Conservation (phyloP, 768 basidiomycete genomes). For the Tremella yokohamensis region DNA sequence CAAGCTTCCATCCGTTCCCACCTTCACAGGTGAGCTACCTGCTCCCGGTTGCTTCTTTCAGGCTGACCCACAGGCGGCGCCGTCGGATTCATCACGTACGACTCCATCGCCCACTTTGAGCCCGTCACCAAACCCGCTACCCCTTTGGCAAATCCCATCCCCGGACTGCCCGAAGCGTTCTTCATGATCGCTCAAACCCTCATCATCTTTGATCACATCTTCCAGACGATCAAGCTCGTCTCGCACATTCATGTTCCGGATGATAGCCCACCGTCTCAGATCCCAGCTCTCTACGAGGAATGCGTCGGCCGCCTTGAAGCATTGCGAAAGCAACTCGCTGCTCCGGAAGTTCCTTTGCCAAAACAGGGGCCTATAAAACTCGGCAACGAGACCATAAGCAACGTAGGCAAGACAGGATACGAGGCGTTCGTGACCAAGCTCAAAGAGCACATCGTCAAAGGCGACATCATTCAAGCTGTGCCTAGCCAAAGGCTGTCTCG, state of each 20-base stretch:
- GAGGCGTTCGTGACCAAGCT: constrained; percentile 83
- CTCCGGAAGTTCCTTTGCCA: constrained; percentile 60
- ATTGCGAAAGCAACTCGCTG: constrained; percentile 71
- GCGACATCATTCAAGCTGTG: constrained; percentile 98
- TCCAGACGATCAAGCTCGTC: constrained; percentile 88
- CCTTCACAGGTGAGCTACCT: constrained; percentile 65
- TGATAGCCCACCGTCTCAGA: constrained; percentile 56
- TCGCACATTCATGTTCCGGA: constrained; percentile 90
- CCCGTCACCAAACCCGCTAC: constrained; percentile 62
- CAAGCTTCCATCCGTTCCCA: constrained; percentile 83
- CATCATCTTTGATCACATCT: constrained; percentile 94
- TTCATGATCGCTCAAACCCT: constrained; percentile 97
- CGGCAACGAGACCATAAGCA: constrained; percentile 65
- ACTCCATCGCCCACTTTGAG: constrained; percentile 94
- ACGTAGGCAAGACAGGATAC: constrained; percentile 91
- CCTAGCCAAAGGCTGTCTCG: constrained; percentile 86
- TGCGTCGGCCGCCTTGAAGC: constrained; percentile 76
- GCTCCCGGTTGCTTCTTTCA: not conserved
- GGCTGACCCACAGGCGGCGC: constrained; percentile 65
- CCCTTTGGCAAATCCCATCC: constrained; percentile 66
- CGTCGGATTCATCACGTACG: constrained; percentile 94
- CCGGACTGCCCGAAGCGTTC: constrained; percentile 83
- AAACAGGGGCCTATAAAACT: constrained; percentile 51
- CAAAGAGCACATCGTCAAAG: constrained; percentile 90
- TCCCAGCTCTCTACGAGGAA: constrained; percentile 81